Conservation (phyloP, 2,329 filamentous ascomycete species). For the Coniella vitis region DNA sequence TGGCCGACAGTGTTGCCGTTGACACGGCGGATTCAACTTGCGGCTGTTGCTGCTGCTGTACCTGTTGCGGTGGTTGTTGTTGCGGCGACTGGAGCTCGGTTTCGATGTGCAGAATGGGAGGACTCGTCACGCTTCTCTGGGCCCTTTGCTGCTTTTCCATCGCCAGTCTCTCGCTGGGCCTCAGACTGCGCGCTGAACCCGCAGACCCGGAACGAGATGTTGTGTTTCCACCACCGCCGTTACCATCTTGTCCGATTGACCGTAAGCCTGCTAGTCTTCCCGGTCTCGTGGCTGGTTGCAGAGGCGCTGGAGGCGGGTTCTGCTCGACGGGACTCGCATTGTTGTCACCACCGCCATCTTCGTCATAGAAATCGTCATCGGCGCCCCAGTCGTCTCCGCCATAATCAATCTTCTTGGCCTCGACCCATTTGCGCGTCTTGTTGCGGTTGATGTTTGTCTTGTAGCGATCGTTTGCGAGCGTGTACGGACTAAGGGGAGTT, state of each 20-base stretch:
- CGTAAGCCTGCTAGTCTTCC: slow-evolving; percentile 13
- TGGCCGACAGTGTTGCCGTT: slow-evolving; percentile 8
- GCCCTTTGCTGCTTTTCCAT: slow-evolving; percentile 11
- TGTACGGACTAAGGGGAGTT: slow-evolving; percentile 18
- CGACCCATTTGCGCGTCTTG: slow-evolving; percentile 93
- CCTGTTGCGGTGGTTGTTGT: not conserved
- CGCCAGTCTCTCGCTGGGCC: slow-evolving; percentile 15
- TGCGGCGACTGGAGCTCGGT: slow-evolving; percentile 12
- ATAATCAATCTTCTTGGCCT: slow-evolving; percentile 79
- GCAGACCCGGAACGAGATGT: slow-evolving; percentile 10
- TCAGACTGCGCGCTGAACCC: slow-evolving; percentile 9
- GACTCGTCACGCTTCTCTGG: slow-evolving; percentile 18
- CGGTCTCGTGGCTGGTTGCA: slow-evolving; percentile 12
- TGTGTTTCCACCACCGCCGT: not conserved
- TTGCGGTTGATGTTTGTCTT: slow-evolving; percentile 80
- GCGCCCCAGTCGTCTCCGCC: slow-evolving; percentile 92
- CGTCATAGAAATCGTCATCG: slow-evolving; percentile 57
- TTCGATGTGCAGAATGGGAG: slow-evolving; percentile 20
- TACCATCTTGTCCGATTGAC: slow-evolving; percentile 6
- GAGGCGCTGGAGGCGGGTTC: slow-evolving; percentile 3
- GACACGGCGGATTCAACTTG: slow-evolving; percentile 5
- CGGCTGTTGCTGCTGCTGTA: not conserved
- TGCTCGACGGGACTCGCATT: slow-evolving; percentile 22
- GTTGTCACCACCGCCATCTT: slow-evolving; percentile 40
- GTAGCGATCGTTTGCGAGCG: slow-evolving; percentile 42